Conservation (phyloP, 495 filamentous ascomycete genomes). For the Podospora sp. region DNA sequence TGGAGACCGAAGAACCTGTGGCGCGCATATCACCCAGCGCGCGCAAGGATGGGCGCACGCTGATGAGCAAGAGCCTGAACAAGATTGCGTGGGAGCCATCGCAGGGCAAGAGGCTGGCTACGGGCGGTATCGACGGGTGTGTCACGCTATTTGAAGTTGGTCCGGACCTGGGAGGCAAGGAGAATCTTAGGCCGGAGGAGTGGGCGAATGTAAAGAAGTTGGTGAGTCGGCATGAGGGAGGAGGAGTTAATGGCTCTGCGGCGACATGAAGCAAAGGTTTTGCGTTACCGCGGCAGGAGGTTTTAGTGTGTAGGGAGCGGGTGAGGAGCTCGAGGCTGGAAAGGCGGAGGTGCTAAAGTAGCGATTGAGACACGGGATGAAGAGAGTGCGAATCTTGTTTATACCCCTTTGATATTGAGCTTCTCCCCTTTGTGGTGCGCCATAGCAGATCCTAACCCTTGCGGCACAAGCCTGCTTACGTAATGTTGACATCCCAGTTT, state of each 20-base stretch:
- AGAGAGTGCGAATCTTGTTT: slow-evolving; percentile 1
- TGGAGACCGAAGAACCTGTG: slow-evolving; percentile 88
- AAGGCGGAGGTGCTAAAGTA: not conserved
- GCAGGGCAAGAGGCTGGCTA: slow-evolving; percentile 83
- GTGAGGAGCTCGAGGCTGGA: not conserved
- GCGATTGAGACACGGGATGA: not conserved
- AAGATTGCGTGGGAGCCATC: slow-evolving; percentile 89
- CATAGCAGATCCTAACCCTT: not conserved
- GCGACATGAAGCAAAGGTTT: slow-evolving; percentile 25
- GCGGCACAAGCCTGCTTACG: not conserved
- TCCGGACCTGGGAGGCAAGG: slow-evolving; percentile 75
- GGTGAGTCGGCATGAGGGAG: slow-evolving; percentile 66
- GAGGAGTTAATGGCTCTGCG: slow-evolving; percentile 37
- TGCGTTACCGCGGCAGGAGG: not conserved
- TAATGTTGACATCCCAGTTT: not conserved
- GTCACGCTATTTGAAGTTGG: slow-evolving; percentile 95
- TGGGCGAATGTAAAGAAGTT: slow-evolving; percentile 90
- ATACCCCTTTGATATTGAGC: too few relatives aligned
- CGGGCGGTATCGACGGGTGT: slow-evolving; percentile 86
- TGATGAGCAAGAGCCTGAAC: slow-evolving; percentile 80
- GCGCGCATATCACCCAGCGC: slow-evolving; percentile 70
- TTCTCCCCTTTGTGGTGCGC: too few relatives aligned
- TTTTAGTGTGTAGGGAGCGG: not conserved
- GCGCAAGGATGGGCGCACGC: slow-evolving; percentile 58
- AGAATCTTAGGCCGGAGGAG: slow-evolving; percentile 79